A percentile compares a stretch with the other conserved stretches of the same genome.
phyloP scores from a whole-genome alignment of 192 early-diverging fungal species.

The Linnemannia exigua region DNA sequence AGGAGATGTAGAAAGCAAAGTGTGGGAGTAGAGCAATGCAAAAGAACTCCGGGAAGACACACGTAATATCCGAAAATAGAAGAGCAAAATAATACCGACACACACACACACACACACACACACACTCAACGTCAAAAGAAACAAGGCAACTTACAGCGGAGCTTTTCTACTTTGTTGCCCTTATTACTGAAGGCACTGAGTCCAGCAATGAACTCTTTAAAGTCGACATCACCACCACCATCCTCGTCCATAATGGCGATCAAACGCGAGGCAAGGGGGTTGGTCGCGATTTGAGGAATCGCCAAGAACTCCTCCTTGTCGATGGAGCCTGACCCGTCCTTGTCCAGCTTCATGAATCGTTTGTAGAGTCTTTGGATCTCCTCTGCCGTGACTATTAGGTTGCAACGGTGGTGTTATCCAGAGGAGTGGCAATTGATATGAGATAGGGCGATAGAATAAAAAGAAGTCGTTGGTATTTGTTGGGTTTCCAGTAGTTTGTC shows the following conservation, averaged over 20 bases:
- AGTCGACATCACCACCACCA: constrained; percentile 98
- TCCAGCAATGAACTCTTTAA: constrained; percentile 98
- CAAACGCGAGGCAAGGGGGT: constrained; percentile 95
- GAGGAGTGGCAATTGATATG: too few relatives aligned
- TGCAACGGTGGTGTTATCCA: not conserved
- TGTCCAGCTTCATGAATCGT: constrained; percentile 98
- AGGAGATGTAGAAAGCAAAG: not conserved
- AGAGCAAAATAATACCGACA: not conserved
- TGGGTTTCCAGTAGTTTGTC: too few relatives aligned
- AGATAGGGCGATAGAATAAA: not conserved
- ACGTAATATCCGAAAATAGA: too few relatives aligned
- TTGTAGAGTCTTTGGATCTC: constrained; percentile 99
- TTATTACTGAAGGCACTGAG: constrained; percentile 95
- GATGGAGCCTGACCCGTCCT: constrained; percentile 95
- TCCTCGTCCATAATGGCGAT: constrained; percentile 98
- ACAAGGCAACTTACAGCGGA: constrained; percentile 78
- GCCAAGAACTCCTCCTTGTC: constrained; percentile 98
- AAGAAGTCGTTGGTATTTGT: not conserved
- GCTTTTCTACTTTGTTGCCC: constrained; percentile 95
- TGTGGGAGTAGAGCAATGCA: not conserved
- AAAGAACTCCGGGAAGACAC: constrained; percentile 12
- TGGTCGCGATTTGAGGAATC: constrained; percentile 97
- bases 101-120: too few relatives aligned
- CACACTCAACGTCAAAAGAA: too few relatives aligned
- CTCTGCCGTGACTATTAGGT: constrained; percentile 80